phyloP scores from a whole-genome alignment of 495 filamentous ascomycete species.

The Xylaria venustula region DNA sequence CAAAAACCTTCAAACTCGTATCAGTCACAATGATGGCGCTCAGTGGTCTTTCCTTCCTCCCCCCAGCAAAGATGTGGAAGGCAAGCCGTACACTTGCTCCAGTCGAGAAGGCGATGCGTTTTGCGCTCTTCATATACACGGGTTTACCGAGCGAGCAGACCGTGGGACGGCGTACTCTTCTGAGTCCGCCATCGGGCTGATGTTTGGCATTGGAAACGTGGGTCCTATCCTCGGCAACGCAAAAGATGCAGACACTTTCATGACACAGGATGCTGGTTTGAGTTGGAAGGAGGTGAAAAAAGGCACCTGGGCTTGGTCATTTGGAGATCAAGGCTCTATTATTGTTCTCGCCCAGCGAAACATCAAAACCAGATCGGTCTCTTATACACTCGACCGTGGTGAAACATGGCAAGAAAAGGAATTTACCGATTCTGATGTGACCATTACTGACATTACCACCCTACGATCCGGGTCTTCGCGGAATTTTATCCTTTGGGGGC shows the following conservation, averaged over 20 bases:
- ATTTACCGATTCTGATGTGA: slow-evolving; percentile 68
- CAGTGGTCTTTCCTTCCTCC: slow-evolving; percentile 76
- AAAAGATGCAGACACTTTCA: slow-evolving; percentile 78
- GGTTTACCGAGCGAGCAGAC: slow-evolving; percentile 86
- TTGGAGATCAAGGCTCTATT: slow-evolving; percentile 88
- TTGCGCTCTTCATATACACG: slow-evolving; percentile 89
- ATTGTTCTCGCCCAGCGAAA: slow-evolving; percentile 71
- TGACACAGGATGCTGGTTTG: slow-evolving; percentile 85
- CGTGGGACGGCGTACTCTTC: slow-evolving; percentile 81
- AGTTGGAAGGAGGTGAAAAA: slow-evolving; percentile 82
- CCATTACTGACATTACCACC: slow-evolving; percentile 77
- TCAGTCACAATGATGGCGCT: slow-evolving; percentile 93
- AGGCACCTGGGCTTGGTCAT: slow-evolving; percentile 87
- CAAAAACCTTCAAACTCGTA: slow-evolving; percentile 84
- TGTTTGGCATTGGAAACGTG: slow-evolving; percentile 91
- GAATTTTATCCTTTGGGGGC: slow-evolving; percentile 88
- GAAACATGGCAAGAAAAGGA: slow-evolving; percentile 68
- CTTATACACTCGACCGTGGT: slow-evolving; percentile 80
- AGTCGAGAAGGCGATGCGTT: slow-evolving; percentile 52
- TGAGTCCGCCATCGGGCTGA: slow-evolving; percentile 81
- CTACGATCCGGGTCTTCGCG: slow-evolving; percentile 83
- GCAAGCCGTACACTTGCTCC: slow-evolving; percentile 67
- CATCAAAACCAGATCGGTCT: slow-evolving; percentile 62
- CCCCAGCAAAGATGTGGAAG: slow-evolving; percentile 64
- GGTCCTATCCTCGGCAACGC: slow-evolving; percentile 61